Percentiles rank a stretch among this genome's conserved stretches.
phyloP scores from a whole-genome alignment of 1,139 yeast species.

The Debaryomyces udenii region DNA sequence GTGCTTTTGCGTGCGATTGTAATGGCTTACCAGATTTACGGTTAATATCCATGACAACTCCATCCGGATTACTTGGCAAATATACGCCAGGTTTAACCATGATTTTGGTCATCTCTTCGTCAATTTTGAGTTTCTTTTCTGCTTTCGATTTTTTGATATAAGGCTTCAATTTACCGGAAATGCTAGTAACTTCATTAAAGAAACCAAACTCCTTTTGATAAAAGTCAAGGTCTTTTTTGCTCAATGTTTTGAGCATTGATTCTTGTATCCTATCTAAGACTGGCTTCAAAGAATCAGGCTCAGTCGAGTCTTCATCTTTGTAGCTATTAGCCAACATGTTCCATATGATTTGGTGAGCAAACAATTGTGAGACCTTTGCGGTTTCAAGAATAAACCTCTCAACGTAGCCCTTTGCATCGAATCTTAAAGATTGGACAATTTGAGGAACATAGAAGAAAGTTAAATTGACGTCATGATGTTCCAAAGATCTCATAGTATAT shows the following conservation, averaged over 20 bases:
- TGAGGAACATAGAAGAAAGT: conserved; percentile 98
- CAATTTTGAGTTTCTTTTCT: conserved; percentile 94
- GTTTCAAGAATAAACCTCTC: conserved; percentile 89
- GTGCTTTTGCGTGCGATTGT: conserved; percentile 98
- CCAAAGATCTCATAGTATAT: conserved; percentile 88
- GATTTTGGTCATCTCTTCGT: conserved; percentile 89
- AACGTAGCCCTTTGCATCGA: conserved; percentile 82
- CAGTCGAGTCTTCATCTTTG: conserved; percentile 81
- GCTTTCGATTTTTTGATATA: conserved; percentile 92
- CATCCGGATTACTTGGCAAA: conserved; percentile 96
- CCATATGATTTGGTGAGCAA: conserved; percentile 98
- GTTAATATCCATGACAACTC: conserved; percentile 87
- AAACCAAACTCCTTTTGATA: conserved; percentile 86
- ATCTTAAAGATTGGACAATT: conserved; percentile 88
- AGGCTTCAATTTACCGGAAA: conserved; percentile 93
- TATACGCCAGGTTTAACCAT: conserved; percentile 83
- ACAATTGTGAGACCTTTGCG: conserved; percentile 85
- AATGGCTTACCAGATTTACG: conserved; percentile 93
- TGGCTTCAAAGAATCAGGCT: conserved; percentile 85
- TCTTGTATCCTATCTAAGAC: conserved; percentile 71
- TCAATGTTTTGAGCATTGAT: conserved; percentile 66
- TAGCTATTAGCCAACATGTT: conserved; percentile 93
- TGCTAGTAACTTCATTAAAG: conserved; percentile 88
- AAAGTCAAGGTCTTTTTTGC: conserved; percentile 60
- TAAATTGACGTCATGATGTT: conserved; percentile 81